Evolutionary conservation across 129 eudicot genomes (phyloP).

Genomic region (Pseudognaphalium luteoalbum): DNA sequence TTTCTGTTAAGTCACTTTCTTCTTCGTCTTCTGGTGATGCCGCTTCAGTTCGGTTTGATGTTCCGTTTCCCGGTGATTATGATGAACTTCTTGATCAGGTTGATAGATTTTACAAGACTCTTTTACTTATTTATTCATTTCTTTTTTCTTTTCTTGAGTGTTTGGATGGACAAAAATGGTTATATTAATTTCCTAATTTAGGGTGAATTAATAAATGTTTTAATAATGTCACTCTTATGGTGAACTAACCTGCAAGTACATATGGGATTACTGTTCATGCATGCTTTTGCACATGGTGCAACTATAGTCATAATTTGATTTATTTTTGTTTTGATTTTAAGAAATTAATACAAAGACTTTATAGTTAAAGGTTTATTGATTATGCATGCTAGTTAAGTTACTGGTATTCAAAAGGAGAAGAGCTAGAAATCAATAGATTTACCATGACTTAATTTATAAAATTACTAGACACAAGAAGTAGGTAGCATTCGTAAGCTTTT

Average conservation of each 20-base stretch:
- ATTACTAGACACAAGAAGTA: not conserved
- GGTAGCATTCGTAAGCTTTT: not conserved
- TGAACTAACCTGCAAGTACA: not conserved
- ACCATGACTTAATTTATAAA: not conserved
- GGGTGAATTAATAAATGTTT: too few relatives aligned
- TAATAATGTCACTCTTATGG: too few relatives aligned
- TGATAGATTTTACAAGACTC: slow-evolving; percentile 11
- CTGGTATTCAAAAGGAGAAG: not conserved
- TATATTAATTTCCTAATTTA: too few relatives aligned
- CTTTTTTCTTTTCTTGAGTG: not conserved
- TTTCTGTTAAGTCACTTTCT: slow-evolving; percentile 41
- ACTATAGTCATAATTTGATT: too few relatives aligned
- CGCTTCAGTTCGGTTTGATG: slow-evolving; percentile 51
- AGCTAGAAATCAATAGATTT: not conserved
- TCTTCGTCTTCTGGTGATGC: slow-evolving; percentile 28
- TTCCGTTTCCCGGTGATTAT: slow-evolving; percentile 71
- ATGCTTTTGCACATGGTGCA: too few relatives aligned
- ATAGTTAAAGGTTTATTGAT: too few relatives aligned
- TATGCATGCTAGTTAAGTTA: not conserved
- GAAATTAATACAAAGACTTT: too few relatives aligned
- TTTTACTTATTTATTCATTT: not conserved
- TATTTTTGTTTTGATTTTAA: too few relatives aligned
- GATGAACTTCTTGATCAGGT: slow-evolving; percentile 71
- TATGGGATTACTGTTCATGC: too few relatives aligned
- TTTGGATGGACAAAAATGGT: too few relatives aligned